Base-by-base conservation (phyloP, 371 early-diverging fungal species). In the Funneliformis caledonium region DNA sequence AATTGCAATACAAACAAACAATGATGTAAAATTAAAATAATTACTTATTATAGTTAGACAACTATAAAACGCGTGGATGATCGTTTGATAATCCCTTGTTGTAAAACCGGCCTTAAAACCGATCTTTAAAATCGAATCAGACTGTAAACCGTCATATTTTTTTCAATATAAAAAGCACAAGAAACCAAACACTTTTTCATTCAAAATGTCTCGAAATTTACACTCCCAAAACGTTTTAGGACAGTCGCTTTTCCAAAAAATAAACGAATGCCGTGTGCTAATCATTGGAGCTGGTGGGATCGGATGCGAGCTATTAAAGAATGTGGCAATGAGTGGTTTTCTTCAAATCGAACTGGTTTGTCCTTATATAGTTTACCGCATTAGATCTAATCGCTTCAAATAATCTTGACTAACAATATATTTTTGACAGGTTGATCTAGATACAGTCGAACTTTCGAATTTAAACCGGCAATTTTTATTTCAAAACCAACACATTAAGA, bases 401-500 rank as follows among this genome's bases (percentile, higher is more conserved):
- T 43, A 19, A 6, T 0, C 52, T 19, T 47, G 43, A n/a, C 16
- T 42, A 56, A 48, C 7, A 61, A 16, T 33, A 42, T 12, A 33
- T 43, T 74, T 33, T 42, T 31, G 45, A 4, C 78, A 95, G 91
- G 92, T 99, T 70, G 99, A 99, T 88, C 86, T 97, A 76, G 99
- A 99, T 87, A 97, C 97, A 0, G 99, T 99, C 76, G 99, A 99
- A 81, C 87, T 98, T 68, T 96, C 98, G 50, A 99, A 99, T 86
- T 88, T 99, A 78, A 99, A 99, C 86, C 89, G 99, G 42, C 99
- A 99, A 88, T 98, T 99, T 83, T 89, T 99, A 76, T 99, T 99
- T 87, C 96, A 94, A 86, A 92, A 89, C 61, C 87, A 93, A 72
- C 98, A 99, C 86, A 94, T 99, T 81, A 93, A 93, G 79, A 93